These are phyloP conservation scores for Oxytropis ochrocephala DNA, from an alignment of 306 rosid species.

Conservation along the genomic window DNA sequence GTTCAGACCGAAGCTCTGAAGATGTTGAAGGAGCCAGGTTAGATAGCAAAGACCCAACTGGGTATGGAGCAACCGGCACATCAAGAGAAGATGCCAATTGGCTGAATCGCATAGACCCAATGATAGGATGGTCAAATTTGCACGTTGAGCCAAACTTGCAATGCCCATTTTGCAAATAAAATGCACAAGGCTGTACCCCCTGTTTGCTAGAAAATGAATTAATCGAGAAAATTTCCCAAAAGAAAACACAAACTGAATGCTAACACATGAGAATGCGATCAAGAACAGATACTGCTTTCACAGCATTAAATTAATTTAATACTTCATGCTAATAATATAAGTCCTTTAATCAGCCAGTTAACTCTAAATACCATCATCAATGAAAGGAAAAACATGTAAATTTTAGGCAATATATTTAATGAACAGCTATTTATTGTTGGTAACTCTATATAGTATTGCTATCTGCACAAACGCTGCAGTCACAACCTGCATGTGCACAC, in stretches of 20 bases:
- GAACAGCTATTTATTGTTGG: not conserved
- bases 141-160: conserved; percentile 85
- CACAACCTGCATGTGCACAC: not conserved
- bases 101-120: conserved; percentile 55
- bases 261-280: not conserved
- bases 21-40: conserved; percentile 48
- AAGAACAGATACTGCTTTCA: not conserved
- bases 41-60: conserved; percentile 69
- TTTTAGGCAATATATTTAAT: not conserved
- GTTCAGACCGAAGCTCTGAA: conserved; percentile 52
- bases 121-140: conserved; percentile 79
- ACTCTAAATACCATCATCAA: not conserved
- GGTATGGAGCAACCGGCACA: conserved; percentile 69
- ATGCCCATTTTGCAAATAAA: conserved; percentile 45
- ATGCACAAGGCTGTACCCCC: conserved; percentile 47
- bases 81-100: conserved; percentile 67
- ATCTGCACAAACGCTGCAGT: not conserved
- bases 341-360: not conserved
- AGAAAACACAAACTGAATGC: not conserved
- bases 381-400: not conserved
- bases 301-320: not conserved
- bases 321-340: not conserved
- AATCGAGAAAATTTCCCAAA: conserved; percentile 18
- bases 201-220: conserved; percentile 33
- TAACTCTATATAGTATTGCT: not conserved